Evolutionary conservation across 257 asterid species (phyloP).

Genomic region (Ballota nigra): DNA sequence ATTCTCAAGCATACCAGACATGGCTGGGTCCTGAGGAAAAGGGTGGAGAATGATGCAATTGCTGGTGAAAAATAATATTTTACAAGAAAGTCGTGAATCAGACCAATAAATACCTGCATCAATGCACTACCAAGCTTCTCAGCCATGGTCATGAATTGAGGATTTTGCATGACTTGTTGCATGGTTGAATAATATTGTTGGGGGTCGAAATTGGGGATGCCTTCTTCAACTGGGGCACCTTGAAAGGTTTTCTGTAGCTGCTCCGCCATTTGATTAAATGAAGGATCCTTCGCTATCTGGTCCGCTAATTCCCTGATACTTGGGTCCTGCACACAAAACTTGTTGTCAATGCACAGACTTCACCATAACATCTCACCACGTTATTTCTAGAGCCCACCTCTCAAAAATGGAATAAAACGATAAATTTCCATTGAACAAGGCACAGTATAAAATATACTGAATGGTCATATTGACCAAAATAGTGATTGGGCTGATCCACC

Average conservation of each 20-base stretch:
- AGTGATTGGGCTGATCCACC: background rate
- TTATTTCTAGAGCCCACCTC: background rate
- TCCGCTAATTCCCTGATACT: slow-evolving; percentile 90
- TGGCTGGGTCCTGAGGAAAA: slow-evolving; percentile 68
- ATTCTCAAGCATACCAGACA: slow-evolving; percentile 89
- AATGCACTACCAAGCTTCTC: slow-evolving; percentile 85
- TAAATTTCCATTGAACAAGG: background rate
- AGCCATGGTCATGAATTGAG: slow-evolving; percentile 92
- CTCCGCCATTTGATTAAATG: slow-evolving; percentile 87
- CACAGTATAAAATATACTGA: background rate
- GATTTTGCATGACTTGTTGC: slow-evolving; percentile 97
- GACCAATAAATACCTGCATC: slow-evolving; percentile 58
- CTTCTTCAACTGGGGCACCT: slow-evolving; percentile 57
- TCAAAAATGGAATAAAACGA: background rate
- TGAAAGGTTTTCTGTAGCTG: slow-evolving; percentile 91
- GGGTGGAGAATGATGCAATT: background rate
- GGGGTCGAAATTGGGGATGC: slow-evolving; percentile 71
- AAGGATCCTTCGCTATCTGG: slow-evolving; percentile 82
- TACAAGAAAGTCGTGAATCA: background rate
- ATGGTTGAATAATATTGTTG: slow-evolving; percentile 74
- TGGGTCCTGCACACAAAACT: slow-evolving; percentile 51
- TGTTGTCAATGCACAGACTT: slow-evolving; percentile 23
- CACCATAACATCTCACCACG: too few species aligned
- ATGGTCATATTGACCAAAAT: background rate
- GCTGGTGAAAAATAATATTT: background rate